These are phyloP conservation scores for Ophiostoma piceae DNA, from an alignment of 2,329 filamentous ascomycete genomes.

Conservation along the genomic window DNA sequence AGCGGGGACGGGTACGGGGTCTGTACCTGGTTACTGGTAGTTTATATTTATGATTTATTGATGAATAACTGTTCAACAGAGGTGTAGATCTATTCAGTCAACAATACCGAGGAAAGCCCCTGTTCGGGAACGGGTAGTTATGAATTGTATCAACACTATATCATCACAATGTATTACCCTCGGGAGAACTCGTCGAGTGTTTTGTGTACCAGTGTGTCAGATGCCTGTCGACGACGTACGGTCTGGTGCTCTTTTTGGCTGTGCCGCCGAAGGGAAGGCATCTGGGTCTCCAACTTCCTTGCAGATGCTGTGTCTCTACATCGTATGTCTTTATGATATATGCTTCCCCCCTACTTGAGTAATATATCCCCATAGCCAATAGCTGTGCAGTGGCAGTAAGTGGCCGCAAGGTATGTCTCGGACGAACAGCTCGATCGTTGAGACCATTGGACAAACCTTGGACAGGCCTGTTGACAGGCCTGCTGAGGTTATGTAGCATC, in stretches of 20 bases:
- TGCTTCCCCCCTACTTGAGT: not conserved
- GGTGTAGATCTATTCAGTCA: not conserved
- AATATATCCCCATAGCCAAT: not conserved
- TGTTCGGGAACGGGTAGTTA: conserved; percentile 7
- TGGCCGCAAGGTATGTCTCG: not conserved
- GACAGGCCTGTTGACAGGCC: not conserved
- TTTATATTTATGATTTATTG: not conserved
- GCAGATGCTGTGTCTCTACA: not conserved
- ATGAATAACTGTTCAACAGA: not conserved
- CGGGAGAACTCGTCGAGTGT: not conserved
- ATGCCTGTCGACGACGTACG: not conserved
- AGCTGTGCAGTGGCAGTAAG: not conserved
- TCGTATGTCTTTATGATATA: not conserved
- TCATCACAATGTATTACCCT: not conserved
- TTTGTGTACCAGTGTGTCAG: not conserved
- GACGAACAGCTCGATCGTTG: not conserved
- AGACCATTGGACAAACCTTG: not conserved
- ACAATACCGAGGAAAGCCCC: not conserved
- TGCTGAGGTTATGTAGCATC: not conserved
- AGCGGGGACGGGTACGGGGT: not conserved
- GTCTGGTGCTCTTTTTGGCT: conserved; percentile 7
- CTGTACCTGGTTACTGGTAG: not conserved
- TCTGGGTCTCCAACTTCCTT: not conserved
- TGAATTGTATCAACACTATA: not conserved
- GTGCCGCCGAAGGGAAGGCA: not conserved